Conservation (phyloP, 805 yeast genomes). For the Komagataella pastoris region DNA sequence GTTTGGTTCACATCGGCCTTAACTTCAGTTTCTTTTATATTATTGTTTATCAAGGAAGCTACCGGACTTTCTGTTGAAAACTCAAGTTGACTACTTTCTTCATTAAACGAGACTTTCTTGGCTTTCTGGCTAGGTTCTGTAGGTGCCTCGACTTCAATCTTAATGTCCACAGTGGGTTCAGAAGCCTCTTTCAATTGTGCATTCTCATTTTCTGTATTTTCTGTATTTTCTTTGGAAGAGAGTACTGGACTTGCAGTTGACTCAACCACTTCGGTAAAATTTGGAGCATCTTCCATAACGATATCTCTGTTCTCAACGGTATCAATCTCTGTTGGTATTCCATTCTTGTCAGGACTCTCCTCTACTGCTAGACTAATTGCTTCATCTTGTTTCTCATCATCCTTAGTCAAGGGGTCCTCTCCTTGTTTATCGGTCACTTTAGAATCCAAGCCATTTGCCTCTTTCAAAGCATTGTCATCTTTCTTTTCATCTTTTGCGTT, state of each 20-base stretch:
- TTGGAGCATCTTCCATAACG: neutral
- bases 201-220: neutral
- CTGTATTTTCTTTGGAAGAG: neutral
- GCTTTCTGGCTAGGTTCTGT: neutral
- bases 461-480: neutral
- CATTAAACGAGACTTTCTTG: neutral
- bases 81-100: neutral
- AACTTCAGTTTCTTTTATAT: neutral
- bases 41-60: neutral
- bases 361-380: neutral
- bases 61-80: neutral
- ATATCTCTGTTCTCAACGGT: neutral
- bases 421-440: conserved; percentile 1
- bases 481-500: neutral
- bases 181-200: neutral
- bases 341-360: too few relatives aligned
- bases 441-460: neutral
- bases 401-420: neutral
- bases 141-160: neutral
- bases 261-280: neutral
- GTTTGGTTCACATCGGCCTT: neutral
- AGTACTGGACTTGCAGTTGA: neutral
- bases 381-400: conserved; percentile 3
- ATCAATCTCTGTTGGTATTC: neutral
- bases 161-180: neutral